Evolutionary conservation across 225 moss, liverwort and hornwort species (phyloP).

Genomic region (Polytrichum formosum): DNA sequence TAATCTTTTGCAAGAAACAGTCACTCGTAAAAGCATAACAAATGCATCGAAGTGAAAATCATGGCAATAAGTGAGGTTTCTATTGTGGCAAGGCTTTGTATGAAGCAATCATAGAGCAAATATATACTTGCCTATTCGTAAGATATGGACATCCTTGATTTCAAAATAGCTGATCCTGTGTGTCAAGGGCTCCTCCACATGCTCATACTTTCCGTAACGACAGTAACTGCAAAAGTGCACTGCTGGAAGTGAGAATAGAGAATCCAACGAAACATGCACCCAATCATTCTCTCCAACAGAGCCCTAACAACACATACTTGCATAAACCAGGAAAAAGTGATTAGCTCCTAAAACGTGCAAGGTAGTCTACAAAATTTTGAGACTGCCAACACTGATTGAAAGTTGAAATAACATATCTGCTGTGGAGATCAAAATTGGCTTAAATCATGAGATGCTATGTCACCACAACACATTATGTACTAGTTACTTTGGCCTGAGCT

Average conservation of each 20-base stretch:
- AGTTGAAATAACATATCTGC: too few relatives aligned
- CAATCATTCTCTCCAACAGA: neutral
- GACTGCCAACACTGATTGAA: neutral
- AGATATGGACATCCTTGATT: neutral
- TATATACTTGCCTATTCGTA: neutral
- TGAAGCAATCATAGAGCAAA: neutral
- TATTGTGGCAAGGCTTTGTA: neutral
- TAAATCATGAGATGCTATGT: too few relatives aligned
- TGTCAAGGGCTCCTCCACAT: neutral
- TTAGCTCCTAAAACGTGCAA: neutral
- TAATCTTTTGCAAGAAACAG: neutral
- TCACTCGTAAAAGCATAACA: neutral
- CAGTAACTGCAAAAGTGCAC: constrained; percentile 11
- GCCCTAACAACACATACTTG: neutral
- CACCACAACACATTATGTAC: too few relatives aligned
- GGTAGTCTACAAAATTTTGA: neutral
- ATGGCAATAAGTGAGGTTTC: neutral
- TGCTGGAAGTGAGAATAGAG: neutral
- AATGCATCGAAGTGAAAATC: neutral
- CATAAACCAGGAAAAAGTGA: neutral
- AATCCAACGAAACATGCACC: neutral
- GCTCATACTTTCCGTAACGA: constrained; percentile 14
- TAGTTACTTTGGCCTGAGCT: too few relatives aligned
- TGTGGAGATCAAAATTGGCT: too few relatives aligned
- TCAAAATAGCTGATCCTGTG: neutral